Conservation (phyloP, 176 grass and related monocot genomes). For the Carex myosuroides region DNA sequence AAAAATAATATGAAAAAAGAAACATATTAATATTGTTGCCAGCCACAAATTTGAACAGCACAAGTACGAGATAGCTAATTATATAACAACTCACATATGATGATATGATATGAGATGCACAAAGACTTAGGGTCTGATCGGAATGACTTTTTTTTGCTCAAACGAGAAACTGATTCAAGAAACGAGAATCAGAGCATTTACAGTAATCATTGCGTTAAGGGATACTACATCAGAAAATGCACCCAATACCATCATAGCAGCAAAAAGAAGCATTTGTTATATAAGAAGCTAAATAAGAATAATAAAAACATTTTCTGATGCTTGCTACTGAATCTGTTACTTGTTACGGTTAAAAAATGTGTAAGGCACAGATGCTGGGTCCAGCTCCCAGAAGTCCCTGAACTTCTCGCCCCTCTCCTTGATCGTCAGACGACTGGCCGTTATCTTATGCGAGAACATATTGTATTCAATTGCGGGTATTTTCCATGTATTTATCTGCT, state of each 20-base stretch:
- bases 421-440: conserved; percentile 33
- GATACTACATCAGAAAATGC: not conserved
- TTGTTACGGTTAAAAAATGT: conserved; percentile 30
- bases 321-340: not conserved
- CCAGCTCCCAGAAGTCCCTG: conserved; percentile 52
- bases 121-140: too few relatives aligned
- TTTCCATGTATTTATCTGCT: conserved; percentile 18
- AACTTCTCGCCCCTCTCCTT: conserved; percentile 43
- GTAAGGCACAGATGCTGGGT: conserved; percentile 63
- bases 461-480: conserved; percentile 33
- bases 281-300: not conserved
- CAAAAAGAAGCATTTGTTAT: not conserved
- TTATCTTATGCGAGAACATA: conserved; percentile 73
- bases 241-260: not conserved
- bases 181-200: not conserved
- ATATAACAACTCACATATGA: too few relatives aligned
- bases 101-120: not conserved
- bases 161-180: too few relatives aligned
- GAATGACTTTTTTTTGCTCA: too few relatives aligned
- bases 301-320: not conserved
- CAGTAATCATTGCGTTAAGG: not conserved
- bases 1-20: not conserved
- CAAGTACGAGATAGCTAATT: not conserved
- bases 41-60: not conserved
- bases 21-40: not conserved